Evolutionary conservation across 495 filamentous ascomycete genomes (phyloP), one percentile per base, ranked within the genome.

Genomic region (Penicillium cinerascens): DNA sequence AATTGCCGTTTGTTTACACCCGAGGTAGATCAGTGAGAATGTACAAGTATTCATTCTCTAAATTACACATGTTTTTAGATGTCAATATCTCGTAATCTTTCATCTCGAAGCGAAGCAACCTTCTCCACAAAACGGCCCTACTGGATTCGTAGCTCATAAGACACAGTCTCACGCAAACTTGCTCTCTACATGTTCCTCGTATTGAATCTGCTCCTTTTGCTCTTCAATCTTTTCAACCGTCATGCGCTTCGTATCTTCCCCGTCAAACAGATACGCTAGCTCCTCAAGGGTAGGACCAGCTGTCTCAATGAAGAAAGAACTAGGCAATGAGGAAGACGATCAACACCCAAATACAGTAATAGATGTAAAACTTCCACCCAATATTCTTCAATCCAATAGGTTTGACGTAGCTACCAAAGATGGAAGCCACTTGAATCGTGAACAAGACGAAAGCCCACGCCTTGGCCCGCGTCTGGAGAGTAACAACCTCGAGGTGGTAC

Each of bases 241-340:
- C 26, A 41, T 21, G 2, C 21, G 43, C 38, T 61, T 61, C 0
- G 20, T 20, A 40, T 61, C 58, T 6, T 61, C 58, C 1, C 54
- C 54, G 17, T 61, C 54, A 43, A 57, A 57, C 0, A 52, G 33
- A 52, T 78, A 80, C 55, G 74, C 74, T 2, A 86, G 70, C 64
- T 84, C 82, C 69, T 86, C 82, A 47, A 84, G 78, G 27, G 82
- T 83, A 13, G 79, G 80, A 33, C 82, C 81, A 56, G 73, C 74
- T 42, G 82, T 86, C 72, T 86, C 82, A 52, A 84, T 72, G 54
- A 82, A 85, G 75, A 79, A n/a, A 81, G 71, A 83, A 80, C 70
- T 79, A 84, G 44, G 84, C 78, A 39, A 82, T 78, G 49, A 60
- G 42, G 53, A 83, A 62, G 65, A 84, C 78, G 61, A 80, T 60